Evolutionary conservation across 2,329 filamentous ascomycete genomes (phyloP).

Genomic region (Orbilia oligospora): DNA sequence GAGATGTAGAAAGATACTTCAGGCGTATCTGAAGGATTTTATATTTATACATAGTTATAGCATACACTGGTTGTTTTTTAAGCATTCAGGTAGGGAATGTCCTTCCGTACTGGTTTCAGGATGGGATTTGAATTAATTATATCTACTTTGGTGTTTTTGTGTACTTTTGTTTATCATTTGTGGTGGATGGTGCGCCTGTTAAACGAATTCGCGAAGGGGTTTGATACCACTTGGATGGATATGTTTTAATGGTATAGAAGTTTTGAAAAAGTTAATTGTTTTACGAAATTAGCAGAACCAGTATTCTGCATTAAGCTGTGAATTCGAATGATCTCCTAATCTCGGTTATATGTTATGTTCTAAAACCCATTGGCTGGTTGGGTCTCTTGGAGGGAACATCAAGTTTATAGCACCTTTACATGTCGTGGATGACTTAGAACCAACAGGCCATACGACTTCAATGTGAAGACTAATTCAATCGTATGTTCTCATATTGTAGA

Average conservation of each 20-base stretch:
- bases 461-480: background rate
- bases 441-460: background rate
- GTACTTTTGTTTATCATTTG: background rate
- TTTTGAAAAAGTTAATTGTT: background rate
- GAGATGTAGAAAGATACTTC: background rate
- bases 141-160: background rate
- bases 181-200: background rate
- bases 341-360: no score
- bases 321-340: background rate
- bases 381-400: background rate
- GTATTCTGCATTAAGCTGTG: background rate
- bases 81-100: background rate
- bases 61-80: background rate
- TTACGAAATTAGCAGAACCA: no score
- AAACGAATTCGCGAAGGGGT: background rate
- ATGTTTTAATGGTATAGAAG: background rate
- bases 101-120: background rate
- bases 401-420: background rate
- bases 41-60: no score
- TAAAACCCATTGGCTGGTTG: background rate
- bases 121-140: background rate
- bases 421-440: background rate
- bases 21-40: no score
- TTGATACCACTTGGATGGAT: background rate
- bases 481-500: slow-evolving; percentile 17